Evolutionary conservation across 441 rosid genomes (phyloP).

Genomic region (Geranium incanum): DNA sequence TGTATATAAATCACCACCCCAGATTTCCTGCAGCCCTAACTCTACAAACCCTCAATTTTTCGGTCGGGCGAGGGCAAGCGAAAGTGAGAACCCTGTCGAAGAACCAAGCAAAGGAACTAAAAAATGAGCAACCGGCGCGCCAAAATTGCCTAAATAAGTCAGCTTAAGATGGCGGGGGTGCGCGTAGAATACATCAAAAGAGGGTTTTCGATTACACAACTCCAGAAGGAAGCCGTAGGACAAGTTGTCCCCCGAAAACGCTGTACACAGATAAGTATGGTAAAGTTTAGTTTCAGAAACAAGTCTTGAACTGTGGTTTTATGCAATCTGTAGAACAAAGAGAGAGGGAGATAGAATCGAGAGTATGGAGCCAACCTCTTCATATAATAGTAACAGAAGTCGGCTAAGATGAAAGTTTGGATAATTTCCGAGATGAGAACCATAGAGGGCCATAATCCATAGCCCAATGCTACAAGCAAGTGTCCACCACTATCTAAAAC

Average conservation of each 20-base stretch:
- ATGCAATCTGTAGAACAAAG: neutral
- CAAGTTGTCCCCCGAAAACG: constrained; percentile 95
- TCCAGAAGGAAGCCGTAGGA: constrained; percentile 93
- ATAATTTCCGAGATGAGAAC: constrained; percentile 51
- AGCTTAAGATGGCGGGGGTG: neutral
- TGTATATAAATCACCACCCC: neutral
- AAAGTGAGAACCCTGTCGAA: neutral
- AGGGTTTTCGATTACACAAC: constrained; percentile 51
- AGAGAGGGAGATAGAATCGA: too few relatives aligned
- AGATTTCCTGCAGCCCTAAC: neutral
- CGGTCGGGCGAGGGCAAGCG: neutral
- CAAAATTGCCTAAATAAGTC: neutral
- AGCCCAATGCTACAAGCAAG: constrained; percentile 49
- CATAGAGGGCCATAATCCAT: constrained; percentile 59
- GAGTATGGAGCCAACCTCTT: constrained; percentile 33
- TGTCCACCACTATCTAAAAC: constrained; percentile 48
- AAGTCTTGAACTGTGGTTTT: neutral
- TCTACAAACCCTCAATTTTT: neutral
- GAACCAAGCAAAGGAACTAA: neutral
- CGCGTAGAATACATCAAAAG: neutral
- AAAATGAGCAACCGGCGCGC: neutral
- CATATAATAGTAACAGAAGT: constrained; percentile 62
- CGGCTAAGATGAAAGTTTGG: constrained; percentile 56
- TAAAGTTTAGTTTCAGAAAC: neutral
- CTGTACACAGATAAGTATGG: constrained; percentile 33